Evolutionary conservation across 1,139 yeast genomes (phyloP).

Genomic region (Williopsis jadinii): DNA sequence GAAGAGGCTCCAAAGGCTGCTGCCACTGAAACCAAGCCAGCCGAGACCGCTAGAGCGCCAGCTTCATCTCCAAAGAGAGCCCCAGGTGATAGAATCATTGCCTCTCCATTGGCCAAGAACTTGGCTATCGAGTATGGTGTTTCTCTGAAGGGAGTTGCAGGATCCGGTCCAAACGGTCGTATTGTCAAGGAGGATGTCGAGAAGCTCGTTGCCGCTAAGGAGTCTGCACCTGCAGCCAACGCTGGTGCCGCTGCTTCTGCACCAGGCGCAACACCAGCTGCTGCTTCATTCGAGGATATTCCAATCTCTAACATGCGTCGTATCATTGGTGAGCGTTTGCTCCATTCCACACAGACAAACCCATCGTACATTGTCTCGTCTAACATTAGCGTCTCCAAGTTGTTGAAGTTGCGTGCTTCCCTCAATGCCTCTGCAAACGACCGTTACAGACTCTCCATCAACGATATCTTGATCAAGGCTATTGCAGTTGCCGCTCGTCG

Average conservation of each 20-base stretch:
- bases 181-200: constrained; percentile 88
- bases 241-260: constrained; percentile 41
- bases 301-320: constrained; percentile 91
- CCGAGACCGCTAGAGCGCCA: constrained; percentile 3
- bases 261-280: constrained; percentile 35
- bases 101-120: constrained; percentile 93
- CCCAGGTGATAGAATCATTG: constrained; percentile 66
- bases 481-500: constrained; percentile 82
- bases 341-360: constrained; percentile 76
- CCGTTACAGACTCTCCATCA: constrained; percentile 85
- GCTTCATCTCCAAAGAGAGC: constrained; percentile 21
- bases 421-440: constrained; percentile 83
- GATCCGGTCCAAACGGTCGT: constrained; percentile 94
- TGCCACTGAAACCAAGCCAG: background rate
- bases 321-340: constrained; percentile 84
- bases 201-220: constrained; percentile 40
- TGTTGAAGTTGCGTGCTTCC: constrained; percentile 86
- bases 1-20: constrained; percentile 23
- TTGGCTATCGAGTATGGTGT: constrained; percentile 92
- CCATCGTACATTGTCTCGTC: constrained; percentile 94
- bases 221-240: constrained; percentile 39
- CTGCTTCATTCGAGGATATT: constrained; percentile 62
- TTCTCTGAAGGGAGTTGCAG: constrained; percentile 76
- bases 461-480: constrained; percentile 92
- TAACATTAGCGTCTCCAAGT: constrained; percentile 76